Percentiles rank a stretch among this genome's conserved stretches.
Evolutionary conservation across 1,139 yeast genomes (phyloP).

Genomic region (Kurtzmaniella quercitrusa): DNA sequence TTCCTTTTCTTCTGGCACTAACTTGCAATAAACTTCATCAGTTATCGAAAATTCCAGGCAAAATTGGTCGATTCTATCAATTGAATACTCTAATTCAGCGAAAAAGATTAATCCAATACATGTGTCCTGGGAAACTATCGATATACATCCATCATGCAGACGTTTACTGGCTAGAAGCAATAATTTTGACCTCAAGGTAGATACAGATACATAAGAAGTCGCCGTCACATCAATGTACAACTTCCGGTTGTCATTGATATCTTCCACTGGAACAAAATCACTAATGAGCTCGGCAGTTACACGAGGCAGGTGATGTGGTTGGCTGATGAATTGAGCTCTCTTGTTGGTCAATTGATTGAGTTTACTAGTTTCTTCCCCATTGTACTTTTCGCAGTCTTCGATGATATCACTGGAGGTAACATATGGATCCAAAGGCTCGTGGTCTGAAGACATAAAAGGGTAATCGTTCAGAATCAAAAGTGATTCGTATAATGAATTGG

Average conservation of each 20-base stretch:
- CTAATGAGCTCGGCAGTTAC: conserved; percentile 1
- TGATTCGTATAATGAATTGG: conserved; percentile 49
- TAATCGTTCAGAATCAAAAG: conserved; percentile 48
- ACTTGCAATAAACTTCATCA: conserved; percentile 32
- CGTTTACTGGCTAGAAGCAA: conserved; percentile 33
- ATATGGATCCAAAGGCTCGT: conserved; percentile 34
- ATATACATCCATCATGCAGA: conserved; percentile 53
- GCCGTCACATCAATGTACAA: conserved; percentile 35
- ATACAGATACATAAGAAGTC: conserved; percentile 31
- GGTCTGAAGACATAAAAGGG: conserved; percentile 48
- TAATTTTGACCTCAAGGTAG: conserved; percentile 31
- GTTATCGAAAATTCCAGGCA: conserved; percentile 21
- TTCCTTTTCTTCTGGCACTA: conserved; percentile 18
- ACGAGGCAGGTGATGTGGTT: conserved; percentile 1
- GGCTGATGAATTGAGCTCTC: conserved; percentile 1
- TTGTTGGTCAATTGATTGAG: conserved; percentile 1
- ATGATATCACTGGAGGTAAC: conserved; percentile 36
- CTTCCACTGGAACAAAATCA: conserved; percentile 5
- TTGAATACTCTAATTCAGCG: conserved; percentile 49
- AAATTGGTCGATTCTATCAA: conserved; percentile 42
- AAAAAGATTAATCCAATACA: conserved; percentile 51
- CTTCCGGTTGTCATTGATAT: conserved; percentile 10
- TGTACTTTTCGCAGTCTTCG: conserved; percentile 10
- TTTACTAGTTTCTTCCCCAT: conserved; percentile 4
- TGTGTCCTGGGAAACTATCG: conserved; percentile 32